These are phyloP conservation scores for Zea mays DNA, from an alignment of 176 grass and related monocot species.

Conservation along the genomic window DNA sequence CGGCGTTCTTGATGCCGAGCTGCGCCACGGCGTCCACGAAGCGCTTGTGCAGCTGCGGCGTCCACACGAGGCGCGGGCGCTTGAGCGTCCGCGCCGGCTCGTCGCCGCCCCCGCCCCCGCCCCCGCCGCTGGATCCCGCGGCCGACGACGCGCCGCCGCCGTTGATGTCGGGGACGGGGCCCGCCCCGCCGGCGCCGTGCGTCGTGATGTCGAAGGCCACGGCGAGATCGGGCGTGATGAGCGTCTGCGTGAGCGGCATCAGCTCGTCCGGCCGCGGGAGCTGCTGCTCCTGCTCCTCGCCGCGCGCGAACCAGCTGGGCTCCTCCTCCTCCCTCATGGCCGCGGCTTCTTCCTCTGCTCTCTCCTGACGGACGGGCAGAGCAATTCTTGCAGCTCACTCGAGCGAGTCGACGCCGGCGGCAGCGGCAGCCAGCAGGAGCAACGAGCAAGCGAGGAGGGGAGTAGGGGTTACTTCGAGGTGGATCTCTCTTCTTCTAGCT, in stretches of 20 bases:
- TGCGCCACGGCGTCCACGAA: slow-evolving; percentile 89
- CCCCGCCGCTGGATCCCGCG: slow-evolving; percentile 57
- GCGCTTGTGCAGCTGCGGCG: slow-evolving; percentile 89
- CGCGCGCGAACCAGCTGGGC: slow-evolving; percentile 79
- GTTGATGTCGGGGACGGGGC: slow-evolving; percentile 47
- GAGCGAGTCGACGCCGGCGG: not conserved
- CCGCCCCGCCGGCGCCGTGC: not conserved
- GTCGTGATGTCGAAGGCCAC: slow-evolving; percentile 86
- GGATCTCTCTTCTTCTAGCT: slow-evolving; percentile 81
- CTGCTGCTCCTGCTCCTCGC: slow-evolving; percentile 56
- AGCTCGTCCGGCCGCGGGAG: slow-evolving; percentile 84
- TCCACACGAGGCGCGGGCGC: slow-evolving; percentile 85
- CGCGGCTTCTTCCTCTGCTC: not conserved
- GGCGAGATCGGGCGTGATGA: slow-evolving; percentile 88
- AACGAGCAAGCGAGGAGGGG: not conserved
- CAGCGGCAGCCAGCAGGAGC: not conserved
- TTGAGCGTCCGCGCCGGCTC: slow-evolving; percentile 85
- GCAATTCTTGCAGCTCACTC: slow-evolving; percentile 21
- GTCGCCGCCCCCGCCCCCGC: slow-evolving; percentile 31
- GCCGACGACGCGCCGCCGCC: slow-evolving; percentile 55
- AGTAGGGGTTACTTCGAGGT: slow-evolving; percentile 78
- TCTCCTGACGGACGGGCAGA: not conserved
- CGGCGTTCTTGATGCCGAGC: slow-evolving; percentile 93
- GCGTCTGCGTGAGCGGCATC: slow-evolving; percentile 75
- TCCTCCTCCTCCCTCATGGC: slow-evolving; percentile 89